Evolutionary conservation across 345 rosid species (phyloP).

Genomic region (Hibiscus syriacus): DNA sequence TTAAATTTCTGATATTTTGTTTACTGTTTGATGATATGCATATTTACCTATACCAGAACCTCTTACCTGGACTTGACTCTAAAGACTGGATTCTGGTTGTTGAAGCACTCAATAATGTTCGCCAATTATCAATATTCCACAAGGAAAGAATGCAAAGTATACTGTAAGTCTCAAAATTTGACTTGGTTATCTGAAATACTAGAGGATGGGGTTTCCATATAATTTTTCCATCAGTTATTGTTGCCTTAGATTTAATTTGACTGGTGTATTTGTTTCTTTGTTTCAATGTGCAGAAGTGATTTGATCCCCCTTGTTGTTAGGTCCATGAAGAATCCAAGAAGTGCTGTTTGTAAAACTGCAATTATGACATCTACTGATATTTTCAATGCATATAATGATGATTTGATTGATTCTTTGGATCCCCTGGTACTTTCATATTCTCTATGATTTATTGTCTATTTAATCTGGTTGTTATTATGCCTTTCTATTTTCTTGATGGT

Average conservation of each 20-base stretch:
- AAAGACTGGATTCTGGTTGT: slow-evolving; percentile 78
- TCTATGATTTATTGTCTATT: neutral
- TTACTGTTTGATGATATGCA: neutral
- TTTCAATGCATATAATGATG: slow-evolving; percentile 56
- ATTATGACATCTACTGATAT: slow-evolving; percentile 84
- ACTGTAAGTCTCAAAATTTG: slow-evolving; percentile 46
- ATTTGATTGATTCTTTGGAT: slow-evolving; percentile 62
- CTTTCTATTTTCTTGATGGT: neutral
- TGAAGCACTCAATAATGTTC: slow-evolving; percentile 72
- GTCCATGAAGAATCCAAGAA: slow-evolving; percentile 91
- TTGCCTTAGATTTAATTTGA: slow-evolving; percentile 2
- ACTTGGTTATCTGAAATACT: slow-evolving; percentile 1
- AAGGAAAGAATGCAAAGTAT: slow-evolving; percentile 51
- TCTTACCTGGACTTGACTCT: slow-evolving; percentile 51
- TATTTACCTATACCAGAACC: slow-evolving; percentile 26
- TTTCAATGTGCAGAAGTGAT: slow-evolving; percentile 43
- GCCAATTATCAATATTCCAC: slow-evolving; percentile 69
- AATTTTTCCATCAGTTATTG: neutral
- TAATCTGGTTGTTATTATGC: neutral
- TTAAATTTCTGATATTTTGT: neutral
- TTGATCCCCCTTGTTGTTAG: slow-evolving; percentile 71
- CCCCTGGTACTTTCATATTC: slow-evolving; percentile 44
- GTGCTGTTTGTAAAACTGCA: slow-evolving; percentile 93
- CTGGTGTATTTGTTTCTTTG: slow-evolving; percentile 7
- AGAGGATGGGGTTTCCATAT: neutral